Evolutionary conservation across 2,329 filamentous ascomycete genomes (phyloP).

Genomic region (Acrocalymma vagum): DNA sequence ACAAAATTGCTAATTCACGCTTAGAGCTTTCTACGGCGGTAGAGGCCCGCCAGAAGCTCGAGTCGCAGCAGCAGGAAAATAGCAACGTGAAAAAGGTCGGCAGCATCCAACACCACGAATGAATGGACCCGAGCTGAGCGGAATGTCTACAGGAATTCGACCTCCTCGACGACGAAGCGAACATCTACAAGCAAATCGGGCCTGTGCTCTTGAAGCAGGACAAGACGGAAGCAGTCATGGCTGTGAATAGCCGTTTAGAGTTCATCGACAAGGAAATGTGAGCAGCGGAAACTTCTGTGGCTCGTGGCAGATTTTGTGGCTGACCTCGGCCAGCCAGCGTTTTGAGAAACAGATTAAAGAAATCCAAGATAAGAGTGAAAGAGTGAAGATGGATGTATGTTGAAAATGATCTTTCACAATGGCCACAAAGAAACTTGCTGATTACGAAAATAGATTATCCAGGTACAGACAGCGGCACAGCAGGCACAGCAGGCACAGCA

Average conservation of each 20-base stretch:
- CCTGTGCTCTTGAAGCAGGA: slow-evolving; percentile 96
- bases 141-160: slow-evolving; percentile 74
- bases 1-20: slow-evolving; percentile 22
- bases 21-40: slow-evolving; percentile 82
- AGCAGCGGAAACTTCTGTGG: slow-evolving; percentile 36
- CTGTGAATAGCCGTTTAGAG: slow-evolving; percentile 88
- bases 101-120: neutral
- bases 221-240: slow-evolving; percentile 85
- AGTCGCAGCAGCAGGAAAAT: slow-evolving; percentile 95
- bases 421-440: slow-evolving; percentile 1
- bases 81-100: slow-evolving; percentile 80
- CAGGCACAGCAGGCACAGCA: slow-evolving; percentile 32
- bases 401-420: neutral
- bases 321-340: slow-evolving; percentile 61
- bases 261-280: slow-evolving; percentile 96
- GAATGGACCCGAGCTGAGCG: slow-evolving; percentile 8
- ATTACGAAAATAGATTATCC: slow-evolving; percentile 33
- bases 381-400: slow-evolving; percentile 69
- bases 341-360: slow-evolving; percentile 72
- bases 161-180: slow-evolving; percentile 78
- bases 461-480: slow-evolving; percentile 38
- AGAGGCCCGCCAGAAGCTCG: slow-evolving; percentile 85
- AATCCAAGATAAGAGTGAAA: slow-evolving; percentile 70
- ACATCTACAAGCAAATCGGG: slow-evolving; percentile 95
- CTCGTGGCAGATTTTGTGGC: neutral